Evolutionary conservation across 345 rosid genomes (phyloP), one percentile per base, ranked within the genome.

Genomic region (Crucihimalaya himalaica): DNA sequence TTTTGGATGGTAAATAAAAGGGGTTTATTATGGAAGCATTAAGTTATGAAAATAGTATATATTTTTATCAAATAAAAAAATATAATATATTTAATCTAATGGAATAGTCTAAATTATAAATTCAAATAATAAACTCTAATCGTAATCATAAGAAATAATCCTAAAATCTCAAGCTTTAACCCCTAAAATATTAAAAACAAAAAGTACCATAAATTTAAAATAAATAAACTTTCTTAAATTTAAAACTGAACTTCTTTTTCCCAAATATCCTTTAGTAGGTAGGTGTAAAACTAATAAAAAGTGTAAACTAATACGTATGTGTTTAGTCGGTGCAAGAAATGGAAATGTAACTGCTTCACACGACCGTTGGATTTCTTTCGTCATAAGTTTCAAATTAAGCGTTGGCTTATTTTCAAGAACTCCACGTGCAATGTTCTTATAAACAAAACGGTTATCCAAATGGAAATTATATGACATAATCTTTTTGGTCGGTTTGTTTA

Each of bases 401-500:
- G 78, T 57, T 74, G 72, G 60, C 72, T 57, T 23, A 6, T 18
- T 39, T 11, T 6, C 28, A 12, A 19, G 34, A 48, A 9, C 37
- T 58, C 54, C 73, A 50, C 73, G 66, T 66, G 51, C 34, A 48
- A 6, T 21, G 66, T 3, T 74, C 42, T 25, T 4, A 12, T 20
- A 19, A 31, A 29, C 21, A 28, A 18, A 23, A 28, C 20, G 11
- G 53, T 64, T 73, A 58, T 74, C 32, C 53, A 48, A 66, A 73
- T 39, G 3, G 5, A 29, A 20, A 31, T 37, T 5, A 11, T n/a
- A 29, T 65, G 72, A 47, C 78, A 13, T 13, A 46, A 47, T 51
- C 46, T 67, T 58, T 27, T 67, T 59, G 73, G 78, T 28, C 73
- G 68, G 78, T 39, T 58, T 66, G 73, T 59, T 43, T 46, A 56